Evolutionary conservation across 139 green algal species (phyloP).

Genomic region (Asterochloris sp.): DNA sequence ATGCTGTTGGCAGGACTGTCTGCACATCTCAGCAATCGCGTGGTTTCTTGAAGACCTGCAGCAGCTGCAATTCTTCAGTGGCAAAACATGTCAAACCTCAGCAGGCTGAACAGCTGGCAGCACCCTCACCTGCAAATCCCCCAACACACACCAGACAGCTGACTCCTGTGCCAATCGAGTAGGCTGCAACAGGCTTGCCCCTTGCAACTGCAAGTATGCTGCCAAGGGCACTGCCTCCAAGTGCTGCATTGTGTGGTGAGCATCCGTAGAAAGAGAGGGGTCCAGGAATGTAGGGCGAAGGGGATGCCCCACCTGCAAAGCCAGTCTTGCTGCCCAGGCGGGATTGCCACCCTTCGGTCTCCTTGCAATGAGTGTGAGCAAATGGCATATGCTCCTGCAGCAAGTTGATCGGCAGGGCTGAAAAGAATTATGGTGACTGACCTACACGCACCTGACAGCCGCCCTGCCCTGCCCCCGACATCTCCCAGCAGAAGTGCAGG

Average conservation of each 20-base stretch:
- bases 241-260: neutral
- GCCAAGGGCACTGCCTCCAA: neutral
- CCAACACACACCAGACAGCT: constrained; percentile 14
- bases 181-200: neutral
- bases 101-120: neutral
- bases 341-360: too few species aligned
- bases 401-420: too few species aligned
- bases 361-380: too few species aligned
- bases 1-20: constrained; percentile 37
- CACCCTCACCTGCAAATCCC: neutral
- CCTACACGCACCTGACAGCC: too few species aligned
- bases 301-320: too few species aligned
- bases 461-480: too few species aligned
- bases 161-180: neutral
- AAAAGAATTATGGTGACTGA: too few species aligned
- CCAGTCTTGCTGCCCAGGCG: too few species aligned
- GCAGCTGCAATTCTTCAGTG: too few species aligned
- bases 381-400: too few species aligned
- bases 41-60: constrained; percentile 33
- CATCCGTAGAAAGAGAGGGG: too few species aligned
- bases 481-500: constrained; percentile 25
- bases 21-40: constrained; percentile 21
- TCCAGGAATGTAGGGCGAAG: too few species aligned
- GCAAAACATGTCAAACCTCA: neutral
- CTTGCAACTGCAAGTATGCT: neutral